Base-by-base conservation (phyloP, 306 rosid genomes). In the Elaeagnus macrophylla region DNA sequence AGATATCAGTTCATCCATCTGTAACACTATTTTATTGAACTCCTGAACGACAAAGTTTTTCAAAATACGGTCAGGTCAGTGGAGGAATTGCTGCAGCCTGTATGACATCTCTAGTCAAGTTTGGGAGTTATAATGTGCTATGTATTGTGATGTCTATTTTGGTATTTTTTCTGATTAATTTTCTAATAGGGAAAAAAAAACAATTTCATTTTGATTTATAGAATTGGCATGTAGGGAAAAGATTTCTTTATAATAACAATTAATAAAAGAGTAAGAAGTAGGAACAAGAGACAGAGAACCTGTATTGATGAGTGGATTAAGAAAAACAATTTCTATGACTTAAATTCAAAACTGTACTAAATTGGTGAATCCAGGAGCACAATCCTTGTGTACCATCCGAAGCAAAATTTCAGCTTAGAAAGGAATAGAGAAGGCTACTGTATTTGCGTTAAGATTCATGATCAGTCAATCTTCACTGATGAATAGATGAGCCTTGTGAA, bases 401-500 rank as follows among this genome's bases (percentile, higher is more conserved):
- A n/a, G n/a, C n/a, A 45, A 54, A 13, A 38, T 68, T 32, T 16
- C 41, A 18, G 59, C 64, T 61, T 59, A n/a, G 12, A 42, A 53
- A 57, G 45, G 42, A 56, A 55, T 37, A 52, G 52, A 35, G 46
- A 52, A 39, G 60, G 53, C 56, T 53, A 16, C n/a, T n/a, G n/a
- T n/a, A n/a, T 65, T 70, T 58, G 46, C 37, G 36, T n/a, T 47
- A 56, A 51, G 38, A 48, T 11, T 37, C 54, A 1, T 14, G 20
- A 67, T 68, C 75, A 90, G 67, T 90, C 95, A 39, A 83, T 75
- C 83, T 90, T 90, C 59, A 90, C 84, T 0, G 95, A 90, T 8
- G 94, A 83, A 61, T 90, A 90, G 69, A 90, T 90, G 71, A 86
- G 84, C 73, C 86, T 77, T 1, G 79, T 77, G 71, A 90, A 90